Conservation (phyloP, 106 monocot species). For the Phalaenopsis equestris region DNA sequence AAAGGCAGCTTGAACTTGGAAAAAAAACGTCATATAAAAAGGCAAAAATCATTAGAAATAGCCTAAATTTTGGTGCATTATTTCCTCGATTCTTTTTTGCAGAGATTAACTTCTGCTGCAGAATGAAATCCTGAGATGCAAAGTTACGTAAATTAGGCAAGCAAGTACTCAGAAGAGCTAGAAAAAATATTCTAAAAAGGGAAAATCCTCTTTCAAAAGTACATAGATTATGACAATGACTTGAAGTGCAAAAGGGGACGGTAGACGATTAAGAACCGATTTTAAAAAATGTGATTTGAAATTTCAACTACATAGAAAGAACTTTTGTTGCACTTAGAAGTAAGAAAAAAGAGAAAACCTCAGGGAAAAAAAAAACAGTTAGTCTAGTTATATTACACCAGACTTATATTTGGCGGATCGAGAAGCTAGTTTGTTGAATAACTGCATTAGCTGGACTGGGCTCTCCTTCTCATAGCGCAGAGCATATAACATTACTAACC, state of each 20-base stretch:
- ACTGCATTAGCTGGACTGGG: constrained; percentile 97
- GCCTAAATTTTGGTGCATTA: too few relatives aligned
- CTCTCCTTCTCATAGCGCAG: constrained; percentile 99
- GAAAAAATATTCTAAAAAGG: not conserved
- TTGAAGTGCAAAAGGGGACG: not conserved
- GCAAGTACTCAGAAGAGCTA: not conserved
- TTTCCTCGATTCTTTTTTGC: not conserved
- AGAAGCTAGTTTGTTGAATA: constrained; percentile 94
- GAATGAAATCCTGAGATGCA: not conserved
- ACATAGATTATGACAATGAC: not conserved
- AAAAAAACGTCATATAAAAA: not conserved
- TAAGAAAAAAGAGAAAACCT: not conserved
- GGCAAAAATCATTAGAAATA: not conserved
- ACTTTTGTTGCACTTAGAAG: not conserved
- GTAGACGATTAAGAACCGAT: not conserved
- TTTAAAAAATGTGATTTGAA: not conserved
- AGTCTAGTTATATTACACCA: constrained; percentile 85
- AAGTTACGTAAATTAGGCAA: not conserved
- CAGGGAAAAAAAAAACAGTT: constrained; percentile 1
- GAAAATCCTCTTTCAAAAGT: not conserved
- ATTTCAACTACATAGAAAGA: not conserved
- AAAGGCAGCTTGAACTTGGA: not conserved
- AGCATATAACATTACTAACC: constrained; percentile 92
- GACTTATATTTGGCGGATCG: constrained; percentile 93
- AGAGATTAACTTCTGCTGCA: not conserved